Percentiles rank a stretch among this genome's conserved stretches.
phyloP scores from a whole-genome alignment of 2,329 filamentous ascomycete genomes.

The Aspergillus terreus region DNA sequence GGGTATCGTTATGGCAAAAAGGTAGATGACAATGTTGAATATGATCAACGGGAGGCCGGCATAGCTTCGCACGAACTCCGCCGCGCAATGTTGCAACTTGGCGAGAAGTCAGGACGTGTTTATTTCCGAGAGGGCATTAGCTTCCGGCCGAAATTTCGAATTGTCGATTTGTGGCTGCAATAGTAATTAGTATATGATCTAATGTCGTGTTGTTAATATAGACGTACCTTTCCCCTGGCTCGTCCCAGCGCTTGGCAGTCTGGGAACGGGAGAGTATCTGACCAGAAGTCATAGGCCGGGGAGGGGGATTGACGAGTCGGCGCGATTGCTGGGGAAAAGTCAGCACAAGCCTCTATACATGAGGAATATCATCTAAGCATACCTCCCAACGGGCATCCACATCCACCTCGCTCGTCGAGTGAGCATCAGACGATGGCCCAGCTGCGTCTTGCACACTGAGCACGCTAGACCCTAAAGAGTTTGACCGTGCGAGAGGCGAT shows the following conservation, averaged over 20 bases:
- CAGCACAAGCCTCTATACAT: slow-evolving; percentile 7
- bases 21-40: slow-evolving; percentile 3
- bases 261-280: slow-evolving; percentile 21
- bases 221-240: slow-evolving; percentile 32
- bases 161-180: slow-evolving; percentile 28
- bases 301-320: slow-evolving; percentile 28
- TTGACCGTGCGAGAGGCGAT: slow-evolving; percentile 34
- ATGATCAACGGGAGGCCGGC: neutral
- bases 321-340: slow-evolving; percentile 27
- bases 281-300: slow-evolving; percentile 30
- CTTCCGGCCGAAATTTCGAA: slow-evolving; percentile 36
- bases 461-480: slow-evolving; percentile 32
- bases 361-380: slow-evolving; percentile 9
- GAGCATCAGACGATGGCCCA: slow-evolving; percentile 26
- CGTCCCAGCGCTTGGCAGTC: slow-evolving; percentile 19
- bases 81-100: neutral
- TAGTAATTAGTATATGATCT: slow-evolving; percentile 4
- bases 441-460: slow-evolving; percentile 21
- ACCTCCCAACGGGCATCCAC: slow-evolving; percentile 39
- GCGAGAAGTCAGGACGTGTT: neutral
- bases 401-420: slow-evolving; percentile 34
- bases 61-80: too few species aligned
- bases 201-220: neutral
- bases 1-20: slow-evolving; percentile 21
- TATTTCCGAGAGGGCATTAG: slow-evolving; percentile 27